phyloP scores from a whole-genome alignment of 2,329 filamentous ascomycete species.

The Fusarium torreyae region DNA sequence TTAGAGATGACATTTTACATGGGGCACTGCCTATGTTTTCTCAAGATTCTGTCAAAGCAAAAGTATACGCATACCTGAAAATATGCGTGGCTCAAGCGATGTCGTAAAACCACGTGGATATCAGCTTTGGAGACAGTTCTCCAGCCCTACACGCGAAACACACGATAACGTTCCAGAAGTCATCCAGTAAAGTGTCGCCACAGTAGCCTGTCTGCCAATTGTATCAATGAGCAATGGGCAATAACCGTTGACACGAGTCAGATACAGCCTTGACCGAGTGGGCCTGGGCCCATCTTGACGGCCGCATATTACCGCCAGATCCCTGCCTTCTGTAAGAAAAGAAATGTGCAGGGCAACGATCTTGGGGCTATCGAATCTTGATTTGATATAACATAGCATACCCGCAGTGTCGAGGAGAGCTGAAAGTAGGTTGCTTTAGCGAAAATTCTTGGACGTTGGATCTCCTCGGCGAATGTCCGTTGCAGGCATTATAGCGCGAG shows the following conservation, averaged over 20 bases:
- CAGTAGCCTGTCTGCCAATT: neutral
- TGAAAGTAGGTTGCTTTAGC: neutral
- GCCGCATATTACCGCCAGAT: conserved; percentile 16
- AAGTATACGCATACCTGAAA: neutral
- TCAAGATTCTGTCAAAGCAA: neutral
- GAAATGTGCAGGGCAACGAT: neutral
- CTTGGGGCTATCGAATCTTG: neutral
- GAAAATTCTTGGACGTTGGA: neutral
- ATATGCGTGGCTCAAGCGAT: neutral
- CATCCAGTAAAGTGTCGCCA: neutral
- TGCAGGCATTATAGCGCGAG: neutral
- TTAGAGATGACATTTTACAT: neutral
- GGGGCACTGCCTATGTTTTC: neutral
- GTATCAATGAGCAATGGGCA: conserved; percentile 10
- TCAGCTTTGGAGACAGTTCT: neutral
- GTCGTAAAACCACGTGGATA: neutral
- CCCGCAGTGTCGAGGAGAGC: neutral
- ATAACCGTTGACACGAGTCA: conserved; percentile 17
- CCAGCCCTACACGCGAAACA: conserved; percentile 5
- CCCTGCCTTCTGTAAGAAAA: neutral
- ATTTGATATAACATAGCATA: neutral
- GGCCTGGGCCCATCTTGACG: conserved; percentile 13
- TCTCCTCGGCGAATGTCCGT: neutral
- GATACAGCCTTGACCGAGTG: neutral
- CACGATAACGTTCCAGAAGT: conserved; percentile 7